These are phyloP conservation scores for Aspergillus funiculosus DNA, from an alignment of 495 filamentous ascomycete species.

Conservation along the genomic window DNA sequence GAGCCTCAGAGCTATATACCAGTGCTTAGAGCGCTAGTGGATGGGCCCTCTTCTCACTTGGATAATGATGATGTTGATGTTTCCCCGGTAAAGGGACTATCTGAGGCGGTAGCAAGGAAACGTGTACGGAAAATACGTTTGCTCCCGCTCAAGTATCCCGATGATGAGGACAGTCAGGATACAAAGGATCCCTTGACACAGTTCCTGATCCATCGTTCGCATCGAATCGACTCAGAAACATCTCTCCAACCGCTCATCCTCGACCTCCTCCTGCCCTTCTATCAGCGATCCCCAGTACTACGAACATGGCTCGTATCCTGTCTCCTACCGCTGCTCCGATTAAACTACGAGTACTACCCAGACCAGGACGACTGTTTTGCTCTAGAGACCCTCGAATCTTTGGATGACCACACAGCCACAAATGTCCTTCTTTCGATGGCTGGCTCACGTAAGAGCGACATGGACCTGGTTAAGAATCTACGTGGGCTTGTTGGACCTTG, in stretches of 20 bases:
- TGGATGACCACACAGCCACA: slow-evolving; percentile 56
- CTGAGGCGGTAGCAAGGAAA: slow-evolving; percentile 59
- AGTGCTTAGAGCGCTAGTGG: slow-evolving; percentile 52
- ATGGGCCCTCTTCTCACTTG: slow-evolving; percentile 30
- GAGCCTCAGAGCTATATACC: slow-evolving; percentile 58
- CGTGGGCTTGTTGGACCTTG: slow-evolving; percentile 74
- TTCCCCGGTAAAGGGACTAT: slow-evolving; percentile 54
- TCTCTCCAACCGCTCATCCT: slow-evolving; percentile 69
- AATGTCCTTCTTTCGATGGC: slow-evolving; percentile 64
- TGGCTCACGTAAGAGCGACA: slow-evolving; percentile 34
- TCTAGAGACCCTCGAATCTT: slow-evolving; percentile 52
- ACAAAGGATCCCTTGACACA: slow-evolving; percentile 53
- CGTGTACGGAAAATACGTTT: slow-evolving; percentile 66
- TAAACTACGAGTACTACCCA: slow-evolving; percentile 82
- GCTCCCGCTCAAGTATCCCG: slow-evolving; percentile 51
- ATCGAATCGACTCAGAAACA: slow-evolving; percentile 71
- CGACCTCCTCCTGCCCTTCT: slow-evolving; percentile 66
- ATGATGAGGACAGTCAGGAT: slow-evolving; percentile 37
- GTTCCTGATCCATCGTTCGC: slow-evolving; percentile 72
- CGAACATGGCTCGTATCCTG: slow-evolving; percentile 73
- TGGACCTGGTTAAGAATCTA: slow-evolving; percentile 61
- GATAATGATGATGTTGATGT: slow-evolving; percentile 44
- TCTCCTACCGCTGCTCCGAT: slow-evolving; percentile 68
- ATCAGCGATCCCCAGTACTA: slow-evolving; percentile 58
- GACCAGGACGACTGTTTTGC: slow-evolving; percentile 49